Evolutionary conservation across 2,329 filamentous ascomycete species (phyloP), one percentile per base, ranked within the genome.

Genomic region (Penicillium sp.): DNA sequence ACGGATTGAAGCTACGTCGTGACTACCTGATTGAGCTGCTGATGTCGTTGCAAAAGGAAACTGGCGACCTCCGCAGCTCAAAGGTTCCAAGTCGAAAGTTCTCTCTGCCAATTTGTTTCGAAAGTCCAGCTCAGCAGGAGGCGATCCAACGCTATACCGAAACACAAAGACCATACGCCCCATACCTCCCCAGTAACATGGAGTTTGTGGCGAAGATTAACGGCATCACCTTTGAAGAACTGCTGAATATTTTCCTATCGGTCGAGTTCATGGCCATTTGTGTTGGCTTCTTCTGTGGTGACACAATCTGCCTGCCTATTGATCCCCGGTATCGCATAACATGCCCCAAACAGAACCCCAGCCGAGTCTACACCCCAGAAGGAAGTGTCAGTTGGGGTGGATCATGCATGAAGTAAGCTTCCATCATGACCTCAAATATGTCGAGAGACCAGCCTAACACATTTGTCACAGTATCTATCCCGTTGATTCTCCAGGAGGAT

Each of bases 131-230:
- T 31, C 70, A 74, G 53, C 66, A 76, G 18, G 78, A 81, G 32
- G 84, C 84, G 0, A 78, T 85, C 0, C 72, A 82, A 43, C 77
- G 85, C 3, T 88, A 88, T 67, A 81, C 81, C 64, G 81, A 81
- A 22, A 87, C 83, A 0, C 83, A 86, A 57, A 78, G 85, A 6
- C 77, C 81, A 1, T 79, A 84, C 45, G 85, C 85, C 0, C 79
- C 82, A 0, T 88, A 85, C 63, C 74, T 88, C 0, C 85, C 85
- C 0, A 82, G 83, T 59, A 87, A 87, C 50, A 75, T 86, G 39
- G 75, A 80, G 1, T 88, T 87, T 52, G 67, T 76, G 6, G 80
- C 80, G 1, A 78, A 77, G 57, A 83, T 81, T 65, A 83, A 83
- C 58, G 81, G 78, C 3, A 77, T 84, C 53, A 69, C 65, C 1